Evolutionary conservation across 805 yeast species (phyloP).

Genomic region (Wickerhamia fluorescens): DNA sequence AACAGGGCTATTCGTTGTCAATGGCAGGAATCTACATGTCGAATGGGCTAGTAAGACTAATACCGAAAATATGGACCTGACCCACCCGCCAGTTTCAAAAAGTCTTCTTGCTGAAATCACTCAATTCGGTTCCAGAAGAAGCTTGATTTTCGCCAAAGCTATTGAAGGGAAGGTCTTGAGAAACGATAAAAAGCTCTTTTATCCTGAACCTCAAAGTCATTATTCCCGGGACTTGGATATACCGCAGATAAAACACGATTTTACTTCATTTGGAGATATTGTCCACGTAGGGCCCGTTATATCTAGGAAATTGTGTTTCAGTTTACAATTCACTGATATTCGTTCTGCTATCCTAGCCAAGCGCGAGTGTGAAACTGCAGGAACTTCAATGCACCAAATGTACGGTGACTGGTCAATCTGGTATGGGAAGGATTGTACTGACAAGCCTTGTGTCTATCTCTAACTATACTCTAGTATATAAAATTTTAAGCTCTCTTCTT

Average conservation of each 20-base stretch:
- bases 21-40: slow-evolving; percentile 45
- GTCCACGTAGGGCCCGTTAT: slow-evolving; percentile 61
- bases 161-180: slow-evolving; percentile 17
- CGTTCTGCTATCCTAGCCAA: slow-evolving; percentile 56
- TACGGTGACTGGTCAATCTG: slow-evolving; percentile 57
- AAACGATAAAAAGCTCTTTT: slow-evolving; percentile 17
- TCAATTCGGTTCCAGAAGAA: slow-evolving; percentile 46
- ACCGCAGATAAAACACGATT: slow-evolving; percentile 40
- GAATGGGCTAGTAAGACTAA: slow-evolving; percentile 37
- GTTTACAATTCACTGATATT: slow-evolving; percentile 53
- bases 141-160: slow-evolving; percentile 35
- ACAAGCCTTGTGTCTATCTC: slow-evolving; percentile 36
- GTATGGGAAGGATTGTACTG: slow-evolving; percentile 65
- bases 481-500: too few species aligned
- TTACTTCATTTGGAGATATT: slow-evolving; percentile 50
- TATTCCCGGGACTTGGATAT: slow-evolving; percentile 40
- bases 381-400: slow-evolving; percentile 31
- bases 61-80: slow-evolving; percentile 12
- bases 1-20: slow-evolving; percentile 50
- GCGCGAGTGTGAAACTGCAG: slow-evolving; percentile 18
- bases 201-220: slow-evolving; percentile 39
- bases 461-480: too few species aligned
- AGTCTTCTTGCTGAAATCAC: slow-evolving; percentile 25
- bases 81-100: slow-evolving; percentile 18
- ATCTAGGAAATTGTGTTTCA: slow-evolving; percentile 55